Conservation (phyloP, 1,139 yeast genomes). For the Lodderomyces orthopsilosis region DNA sequence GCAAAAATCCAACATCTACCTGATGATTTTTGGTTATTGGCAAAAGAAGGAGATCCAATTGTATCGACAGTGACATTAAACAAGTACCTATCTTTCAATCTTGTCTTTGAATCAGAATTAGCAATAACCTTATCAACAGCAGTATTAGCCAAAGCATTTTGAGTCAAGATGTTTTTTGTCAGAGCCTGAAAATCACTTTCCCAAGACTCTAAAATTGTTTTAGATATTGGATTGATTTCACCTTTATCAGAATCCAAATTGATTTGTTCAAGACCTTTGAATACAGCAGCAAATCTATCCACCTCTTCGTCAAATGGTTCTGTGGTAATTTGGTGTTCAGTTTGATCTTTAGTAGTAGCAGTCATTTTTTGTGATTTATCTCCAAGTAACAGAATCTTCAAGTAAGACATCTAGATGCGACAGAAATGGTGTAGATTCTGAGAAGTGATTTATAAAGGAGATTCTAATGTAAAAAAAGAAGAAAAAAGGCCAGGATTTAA, state of each 20-base stretch:
- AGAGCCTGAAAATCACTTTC: conserved; percentile 45
- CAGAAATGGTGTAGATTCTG: background rate
- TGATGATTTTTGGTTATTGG: conserved; percentile 68
- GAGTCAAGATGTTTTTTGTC: conserved; percentile 57
- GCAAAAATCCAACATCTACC: conserved; percentile 93
- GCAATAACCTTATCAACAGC: conserved; percentile 45
- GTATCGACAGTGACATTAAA: conserved; percentile 60
- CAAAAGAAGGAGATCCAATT: conserved; percentile 60
- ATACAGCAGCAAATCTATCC: conserved; percentile 6
- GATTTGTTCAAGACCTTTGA: conserved; percentile 9
- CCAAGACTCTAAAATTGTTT: conserved; percentile 45
- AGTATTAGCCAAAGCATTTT: conserved; percentile 55
- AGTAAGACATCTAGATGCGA: background rate
- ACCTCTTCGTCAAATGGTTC: conserved; percentile 2
- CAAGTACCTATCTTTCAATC: conserved; percentile 41
- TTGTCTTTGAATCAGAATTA: conserved; percentile 21
- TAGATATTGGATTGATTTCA: conserved; percentile 26
- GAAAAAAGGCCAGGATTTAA: no score
- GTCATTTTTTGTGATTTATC: conserved; percentile 1
- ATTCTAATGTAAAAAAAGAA: background rate
- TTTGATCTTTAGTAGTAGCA: background rate
- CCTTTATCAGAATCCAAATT: background rate
- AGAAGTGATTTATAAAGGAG: no score
- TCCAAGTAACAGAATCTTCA: conserved; percentile 1
- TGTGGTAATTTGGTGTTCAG: background rate